phyloP scores from a whole-genome alignment of 345 rosid species.

The Salix dunnii region DNA sequence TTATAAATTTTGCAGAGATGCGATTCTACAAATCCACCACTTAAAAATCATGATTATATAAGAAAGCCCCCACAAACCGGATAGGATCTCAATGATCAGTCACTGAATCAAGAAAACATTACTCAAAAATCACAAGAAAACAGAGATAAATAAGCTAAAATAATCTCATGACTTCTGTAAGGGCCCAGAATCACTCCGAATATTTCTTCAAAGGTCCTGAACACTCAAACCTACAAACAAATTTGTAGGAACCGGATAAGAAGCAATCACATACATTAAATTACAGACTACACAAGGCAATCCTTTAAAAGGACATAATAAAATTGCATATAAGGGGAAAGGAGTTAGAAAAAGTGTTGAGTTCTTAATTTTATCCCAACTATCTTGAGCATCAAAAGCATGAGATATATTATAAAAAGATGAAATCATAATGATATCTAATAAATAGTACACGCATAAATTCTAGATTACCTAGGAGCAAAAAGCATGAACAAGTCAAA shows the following conservation, averaged over 20 bases:
- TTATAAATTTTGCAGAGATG: background rate
- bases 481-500: background rate
- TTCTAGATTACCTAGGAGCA: background rate
- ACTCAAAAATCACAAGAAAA: background rate
- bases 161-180: background rate
- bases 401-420: background rate
- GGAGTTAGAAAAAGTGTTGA: background rate
- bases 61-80: background rate
- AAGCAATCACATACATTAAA: background rate
- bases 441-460: background rate
- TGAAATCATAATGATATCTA: background rate
- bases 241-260: background rate
- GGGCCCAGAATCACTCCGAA: background rate
- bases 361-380: background rate
- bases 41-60: too few species aligned
- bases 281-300: background rate
- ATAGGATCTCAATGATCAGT: background rate
- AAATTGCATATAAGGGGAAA: background rate
- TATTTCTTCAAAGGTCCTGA: conserved; percentile 25
- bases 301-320: background rate
- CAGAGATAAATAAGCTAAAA: background rate
- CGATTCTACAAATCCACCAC: background rate
- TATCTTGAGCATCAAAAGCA: background rate
- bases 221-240: conserved; percentile 22
- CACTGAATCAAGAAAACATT: background rate